Conservation (phyloP, 371 early-diverging fungal genomes). For the Chytridiales sp. region DNA sequence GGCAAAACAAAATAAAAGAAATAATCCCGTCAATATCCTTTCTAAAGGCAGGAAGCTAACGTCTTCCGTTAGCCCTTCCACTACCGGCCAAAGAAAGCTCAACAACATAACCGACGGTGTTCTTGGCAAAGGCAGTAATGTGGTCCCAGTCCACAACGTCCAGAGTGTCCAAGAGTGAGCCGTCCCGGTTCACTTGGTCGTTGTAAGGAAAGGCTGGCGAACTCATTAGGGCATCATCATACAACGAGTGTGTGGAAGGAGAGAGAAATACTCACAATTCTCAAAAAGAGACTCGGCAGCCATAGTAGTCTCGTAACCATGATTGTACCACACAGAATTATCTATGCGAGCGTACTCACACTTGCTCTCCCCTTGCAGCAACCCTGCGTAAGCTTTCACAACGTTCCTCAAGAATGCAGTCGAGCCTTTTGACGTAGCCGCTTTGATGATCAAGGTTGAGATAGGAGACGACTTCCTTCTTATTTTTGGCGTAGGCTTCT, state of each 20-base stretch:
- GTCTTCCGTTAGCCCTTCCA: too few relatives aligned
- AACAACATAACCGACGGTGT: conserved; percentile 23
- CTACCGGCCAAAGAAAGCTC: conserved; percentile 23
- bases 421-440: neutral
- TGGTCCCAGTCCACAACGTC: conserved; percentile 15
- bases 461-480: conserved; percentile 12
- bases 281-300: neutral
- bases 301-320: conserved; percentile 3
- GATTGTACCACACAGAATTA: conserved; percentile 8
- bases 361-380: neutral
- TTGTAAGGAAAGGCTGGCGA: conserved; percentile 22
- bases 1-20: neutral
- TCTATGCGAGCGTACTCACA: conserved; percentile 7
- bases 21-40: too few relatives aligned
- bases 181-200: conserved; percentile 20
- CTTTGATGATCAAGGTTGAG: conserved; percentile 24
- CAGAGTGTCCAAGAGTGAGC: conserved; percentile 18
- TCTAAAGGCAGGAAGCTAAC: too few relatives aligned
- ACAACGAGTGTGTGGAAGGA: too few relatives aligned
- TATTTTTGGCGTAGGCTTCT: conserved; percentile 14
- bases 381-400: neutral
- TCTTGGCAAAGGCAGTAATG: conserved; percentile 16
- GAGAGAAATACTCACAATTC: neutral
- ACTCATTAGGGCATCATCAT: too few relatives aligned
- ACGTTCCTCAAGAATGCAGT: conserved; percentile 7